Conservation (phyloP, 208 protist species). For the Leptomonas pyrrhocoris region DNA sequence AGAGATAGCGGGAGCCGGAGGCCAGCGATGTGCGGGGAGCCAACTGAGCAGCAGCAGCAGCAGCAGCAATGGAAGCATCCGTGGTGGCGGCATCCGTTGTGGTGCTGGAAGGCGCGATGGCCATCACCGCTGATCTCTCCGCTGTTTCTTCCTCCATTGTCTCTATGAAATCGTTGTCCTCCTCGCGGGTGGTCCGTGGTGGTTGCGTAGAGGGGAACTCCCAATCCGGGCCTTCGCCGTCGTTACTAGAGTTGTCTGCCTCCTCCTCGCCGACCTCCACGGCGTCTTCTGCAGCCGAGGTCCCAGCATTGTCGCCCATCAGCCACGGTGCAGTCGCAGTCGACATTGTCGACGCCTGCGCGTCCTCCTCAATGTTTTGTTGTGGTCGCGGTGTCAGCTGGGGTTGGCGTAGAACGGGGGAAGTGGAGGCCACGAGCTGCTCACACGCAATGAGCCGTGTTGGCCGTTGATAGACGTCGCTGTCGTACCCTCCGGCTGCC, state of each 20-base stretch:
- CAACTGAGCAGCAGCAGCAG: too few species aligned
- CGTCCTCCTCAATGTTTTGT: not conserved
- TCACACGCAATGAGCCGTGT: not conserved
- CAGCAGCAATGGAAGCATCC: not conserved
- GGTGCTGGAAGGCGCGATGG: not conserved
- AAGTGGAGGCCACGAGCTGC: not conserved
- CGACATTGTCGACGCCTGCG: not conserved
- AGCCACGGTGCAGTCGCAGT: constrained; percentile 12
- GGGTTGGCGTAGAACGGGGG: not conserved
- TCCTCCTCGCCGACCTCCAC: constrained; percentile 5
- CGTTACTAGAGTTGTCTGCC: not conserved
- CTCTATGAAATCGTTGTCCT: not conserved
- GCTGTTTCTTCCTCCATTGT: not conserved
- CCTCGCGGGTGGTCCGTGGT: not conserved
- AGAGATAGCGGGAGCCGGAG: constrained; percentile 19
- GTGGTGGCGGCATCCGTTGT: not conserved
- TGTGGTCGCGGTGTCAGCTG: not conserved
- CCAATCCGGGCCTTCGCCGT: not conserved
- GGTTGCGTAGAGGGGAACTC: not conserved
- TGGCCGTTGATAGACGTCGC: not conserved
- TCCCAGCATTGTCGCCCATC: not conserved
- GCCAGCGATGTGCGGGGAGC: constrained; percentile 8
- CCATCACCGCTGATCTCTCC: not conserved
- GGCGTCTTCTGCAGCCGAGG: not conserved
- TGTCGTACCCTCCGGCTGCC: not conserved